Conservation (phyloP, 305 asterid species). For the Plantago coronopus region DNA sequence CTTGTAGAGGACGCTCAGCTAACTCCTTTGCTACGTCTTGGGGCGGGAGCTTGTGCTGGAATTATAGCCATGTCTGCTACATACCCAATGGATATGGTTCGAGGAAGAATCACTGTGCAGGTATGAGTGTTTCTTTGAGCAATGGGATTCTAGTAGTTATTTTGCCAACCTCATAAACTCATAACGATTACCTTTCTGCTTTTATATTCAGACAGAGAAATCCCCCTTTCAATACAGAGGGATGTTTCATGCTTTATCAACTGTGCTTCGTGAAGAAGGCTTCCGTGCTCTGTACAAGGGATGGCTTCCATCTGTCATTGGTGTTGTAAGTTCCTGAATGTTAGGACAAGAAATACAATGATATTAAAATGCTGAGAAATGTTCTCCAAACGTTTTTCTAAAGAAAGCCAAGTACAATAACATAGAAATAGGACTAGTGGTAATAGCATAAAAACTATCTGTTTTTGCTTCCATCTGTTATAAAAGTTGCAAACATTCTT, state of each 20-base stretch:
- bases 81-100: slow-evolving; percentile 98
- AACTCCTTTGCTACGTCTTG: slow-evolving; percentile 90
- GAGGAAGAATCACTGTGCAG: slow-evolving; percentile 96
- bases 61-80: slow-evolving; percentile 99
- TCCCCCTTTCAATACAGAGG: slow-evolving; percentile 90
- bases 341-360: no score
- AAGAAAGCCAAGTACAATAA: background rate
- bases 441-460: slow-evolving; percentile 12
- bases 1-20: slow-evolving; percentile 79
- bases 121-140: slow-evolving; percentile 33
- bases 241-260: slow-evolving; percentile 80
- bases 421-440: slow-evolving; percentile 12
- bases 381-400: no score
- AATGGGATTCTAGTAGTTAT: slow-evolving; percentile 14
- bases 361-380: no score
- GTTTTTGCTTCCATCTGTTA: slow-evolving; percentile 9
- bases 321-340: slow-evolving; percentile 63
- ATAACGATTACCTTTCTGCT: slow-evolving; percentile 21
- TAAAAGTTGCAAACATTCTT: slow-evolving; percentile 14
- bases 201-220: slow-evolving; percentile 60
- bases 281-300: slow-evolving; percentile 88
- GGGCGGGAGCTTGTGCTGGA: slow-evolving; percentile 99
- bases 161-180: slow-evolving; percentile 17
- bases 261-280: slow-evolving; percentile 95
- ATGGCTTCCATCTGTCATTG: slow-evolving; percentile 96